Evolutionary conservation across 2,329 filamentous ascomycete genomes (phyloP).

Genomic region (Aureobasidium musti): DNA sequence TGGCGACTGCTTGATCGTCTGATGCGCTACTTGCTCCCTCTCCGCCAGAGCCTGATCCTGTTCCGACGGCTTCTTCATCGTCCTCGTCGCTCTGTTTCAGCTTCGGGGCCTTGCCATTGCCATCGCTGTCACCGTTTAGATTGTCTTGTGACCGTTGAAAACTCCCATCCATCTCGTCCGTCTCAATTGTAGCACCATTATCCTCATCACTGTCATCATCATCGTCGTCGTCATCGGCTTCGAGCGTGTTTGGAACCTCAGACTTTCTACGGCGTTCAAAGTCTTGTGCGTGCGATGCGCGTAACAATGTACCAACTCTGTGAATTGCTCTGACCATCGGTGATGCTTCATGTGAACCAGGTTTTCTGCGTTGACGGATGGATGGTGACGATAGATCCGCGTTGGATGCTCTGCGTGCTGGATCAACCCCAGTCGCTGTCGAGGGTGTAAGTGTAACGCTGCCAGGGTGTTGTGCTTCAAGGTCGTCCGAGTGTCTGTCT

Average conservation of each 20-base stretch:
- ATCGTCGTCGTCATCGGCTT: conserved; percentile 40
- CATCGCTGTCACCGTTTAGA: background rate
- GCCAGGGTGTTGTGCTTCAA: conserved; percentile 27
- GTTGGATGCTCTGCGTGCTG: background rate
- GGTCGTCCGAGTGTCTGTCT: conserved; percentile 24
- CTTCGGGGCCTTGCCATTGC: conserved; percentile 1
- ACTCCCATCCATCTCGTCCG: conserved; percentile 13
- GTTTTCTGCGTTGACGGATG: conserved; percentile 31
- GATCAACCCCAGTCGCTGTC: conserved; percentile 31
- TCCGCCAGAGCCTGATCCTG: conserved; percentile 11
- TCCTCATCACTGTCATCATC: conserved; percentile 42
- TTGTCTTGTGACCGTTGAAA: background rate
- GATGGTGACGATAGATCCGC: background rate
- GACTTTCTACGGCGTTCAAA: conserved; percentile 76
- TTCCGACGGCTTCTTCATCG: conserved; percentile 3
- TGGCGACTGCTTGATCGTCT: conserved; percentile 12
- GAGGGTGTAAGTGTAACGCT: background rate
- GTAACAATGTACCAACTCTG: conserved; percentile 69
- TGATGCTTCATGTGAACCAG: conserved; percentile 36
- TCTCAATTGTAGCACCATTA: background rate
- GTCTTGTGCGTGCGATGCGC: conserved; percentile 83
- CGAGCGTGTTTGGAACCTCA: conserved; percentile 42
- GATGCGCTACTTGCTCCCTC: conserved; percentile 21
- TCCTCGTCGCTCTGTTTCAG: background rate
- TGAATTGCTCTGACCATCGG: conserved; percentile 49